These are phyloP conservation scores for Puccinia hordei DNA, from an alignment of 1,284 basidiomycete genomes.

Conservation along the genomic window DNA sequence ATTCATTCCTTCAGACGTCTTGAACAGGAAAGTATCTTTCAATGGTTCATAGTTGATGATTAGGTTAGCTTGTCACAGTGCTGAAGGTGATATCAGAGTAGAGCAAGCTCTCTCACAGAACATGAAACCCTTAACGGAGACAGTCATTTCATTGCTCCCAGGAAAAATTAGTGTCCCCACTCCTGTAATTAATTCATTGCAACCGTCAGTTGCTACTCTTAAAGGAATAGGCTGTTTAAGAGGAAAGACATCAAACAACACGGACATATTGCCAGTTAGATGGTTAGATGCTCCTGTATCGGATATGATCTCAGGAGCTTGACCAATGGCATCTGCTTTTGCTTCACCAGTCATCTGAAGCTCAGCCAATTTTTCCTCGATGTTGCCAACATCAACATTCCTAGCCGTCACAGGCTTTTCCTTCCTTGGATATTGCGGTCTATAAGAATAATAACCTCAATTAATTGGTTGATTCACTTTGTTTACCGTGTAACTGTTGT, in stretches of 20 bases:
- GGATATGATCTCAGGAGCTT: background rate
- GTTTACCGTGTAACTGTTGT: background rate
- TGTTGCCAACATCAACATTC: background rate
- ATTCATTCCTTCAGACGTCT: too few relatives aligned
- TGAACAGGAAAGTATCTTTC: background rate
- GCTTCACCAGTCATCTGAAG: background rate
- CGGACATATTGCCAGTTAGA: background rate
- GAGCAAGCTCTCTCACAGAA: conserved; percentile 1
- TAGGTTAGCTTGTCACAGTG: background rate
- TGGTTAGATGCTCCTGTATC: conserved; percentile 21
- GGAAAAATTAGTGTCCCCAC: conserved; percentile 23
- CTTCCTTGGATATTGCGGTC: background rate
- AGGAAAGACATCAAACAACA: background rate
- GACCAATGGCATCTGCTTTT: too few relatives aligned
- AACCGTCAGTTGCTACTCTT: conserved; percentile 19
- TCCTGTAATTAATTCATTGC: background rate
- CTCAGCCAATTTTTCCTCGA: background rate
- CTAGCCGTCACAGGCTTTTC: background rate
- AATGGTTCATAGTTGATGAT: background rate
- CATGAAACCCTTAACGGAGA: background rate
- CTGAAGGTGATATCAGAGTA: too few relatives aligned
- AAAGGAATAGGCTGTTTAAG: conserved; percentile 6
- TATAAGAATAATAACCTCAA: background rate
- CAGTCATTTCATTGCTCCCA: conserved; percentile 4
- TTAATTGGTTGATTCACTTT: too few relatives aligned